These are phyloP conservation scores for Trichoderma pleuroti DNA, from an alignment of 2,329 filamentous ascomycete genomes.

Conservation along the genomic window DNA sequence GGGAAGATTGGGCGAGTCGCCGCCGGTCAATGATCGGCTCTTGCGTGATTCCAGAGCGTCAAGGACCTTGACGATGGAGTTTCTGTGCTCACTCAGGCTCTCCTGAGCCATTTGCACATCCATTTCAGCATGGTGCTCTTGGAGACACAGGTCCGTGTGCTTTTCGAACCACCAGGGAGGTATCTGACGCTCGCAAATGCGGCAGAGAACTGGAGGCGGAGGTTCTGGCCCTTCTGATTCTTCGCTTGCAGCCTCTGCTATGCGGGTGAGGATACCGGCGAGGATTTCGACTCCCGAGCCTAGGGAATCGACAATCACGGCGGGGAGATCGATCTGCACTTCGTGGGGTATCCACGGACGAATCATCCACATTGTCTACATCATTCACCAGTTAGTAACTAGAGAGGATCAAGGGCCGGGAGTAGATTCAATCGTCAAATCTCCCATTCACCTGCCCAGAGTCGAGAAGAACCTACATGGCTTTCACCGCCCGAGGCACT, in stretches of 20 bases:
- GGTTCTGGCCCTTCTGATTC: constrained; percentile 74
- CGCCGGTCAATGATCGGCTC: constrained; percentile 58
- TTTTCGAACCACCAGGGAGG: constrained; percentile 99
- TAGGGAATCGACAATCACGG: constrained; percentile 84
- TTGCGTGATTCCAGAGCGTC: constrained; percentile 83
- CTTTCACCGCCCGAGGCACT: constrained; percentile 79
- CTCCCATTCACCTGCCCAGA: background rate
- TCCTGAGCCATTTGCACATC: constrained; percentile 96
- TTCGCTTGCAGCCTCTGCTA: constrained; percentile 78
- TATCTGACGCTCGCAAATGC: constrained; percentile 96
- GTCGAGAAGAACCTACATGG: constrained; percentile 57
- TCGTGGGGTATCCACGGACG: constrained; percentile 87
- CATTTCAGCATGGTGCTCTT: constrained; percentile 96
- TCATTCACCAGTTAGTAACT: constrained; percentile 13
- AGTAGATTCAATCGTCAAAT: background rate
- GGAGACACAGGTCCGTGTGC: constrained; percentile 90
- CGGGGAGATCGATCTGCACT: constrained; percentile 91
- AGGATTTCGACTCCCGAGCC: constrained; percentile 93
- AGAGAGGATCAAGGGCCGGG: background rate
- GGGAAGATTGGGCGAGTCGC: constrained; percentile 50
- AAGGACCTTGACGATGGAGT: constrained; percentile 90
- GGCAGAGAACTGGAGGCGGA: constrained; percentile 85
- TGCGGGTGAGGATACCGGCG: constrained; percentile 83
- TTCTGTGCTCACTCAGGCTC: constrained; percentile 84
- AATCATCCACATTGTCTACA: constrained; percentile 98